Evolutionary conservation across 352 stramenopile genomes (phyloP).

Genomic region (Phytophthora cryptogea): DNA sequence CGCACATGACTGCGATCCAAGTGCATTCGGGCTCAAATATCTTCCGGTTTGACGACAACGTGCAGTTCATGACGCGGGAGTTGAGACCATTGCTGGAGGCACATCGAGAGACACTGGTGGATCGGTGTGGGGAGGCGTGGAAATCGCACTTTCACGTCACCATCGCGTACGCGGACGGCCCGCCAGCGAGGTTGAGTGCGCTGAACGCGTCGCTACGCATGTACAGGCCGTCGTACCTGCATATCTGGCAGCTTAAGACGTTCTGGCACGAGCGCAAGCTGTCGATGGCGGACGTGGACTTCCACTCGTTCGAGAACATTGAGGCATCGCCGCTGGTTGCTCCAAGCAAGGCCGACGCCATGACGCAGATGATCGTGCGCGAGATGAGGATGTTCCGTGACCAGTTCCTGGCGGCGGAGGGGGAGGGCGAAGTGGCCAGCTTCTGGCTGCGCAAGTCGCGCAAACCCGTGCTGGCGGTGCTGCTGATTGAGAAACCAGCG

Average conservation of each 20-base stretch:
- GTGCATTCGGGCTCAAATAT: constrained; percentile 97
- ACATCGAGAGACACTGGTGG: constrained; percentile 93
- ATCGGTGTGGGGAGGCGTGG: constrained; percentile 92
- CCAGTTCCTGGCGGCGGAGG: constrained; percentile 77
- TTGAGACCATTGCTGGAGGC: constrained; percentile 94
- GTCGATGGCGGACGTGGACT: constrained; percentile 95
- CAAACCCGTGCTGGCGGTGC: constrained; percentile 97
- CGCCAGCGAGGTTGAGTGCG: constrained; percentile 94
- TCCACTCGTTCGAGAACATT: constrained; percentile 97
- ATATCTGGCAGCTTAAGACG: constrained; percentile 99
- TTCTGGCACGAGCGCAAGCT: constrained; percentile 98
- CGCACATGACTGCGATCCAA: constrained; percentile 92
- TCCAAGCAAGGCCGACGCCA: constrained; percentile 73
- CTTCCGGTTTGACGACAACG: constrained; percentile 96
- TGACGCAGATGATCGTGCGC: constrained; percentile 87
- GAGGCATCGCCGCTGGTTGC: constrained; percentile 94
- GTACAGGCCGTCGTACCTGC: constrained; percentile 95
- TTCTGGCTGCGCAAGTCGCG: constrained; percentile 99
- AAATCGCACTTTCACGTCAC: constrained; percentile 95
- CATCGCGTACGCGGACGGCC: constrained; percentile 97
- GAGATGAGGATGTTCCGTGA: constrained; percentile 93
- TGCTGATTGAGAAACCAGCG: constrained; percentile 93
- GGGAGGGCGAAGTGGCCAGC: constrained; percentile 86
- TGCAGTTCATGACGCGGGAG: constrained; percentile 96
- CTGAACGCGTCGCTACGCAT: constrained; percentile 95